Evolutionary conservation across 1,284 basidiomycete species (phyloP), one percentile per base, ranked within the genome.

Genomic region (Tranzscheliella williamsii): DNA sequence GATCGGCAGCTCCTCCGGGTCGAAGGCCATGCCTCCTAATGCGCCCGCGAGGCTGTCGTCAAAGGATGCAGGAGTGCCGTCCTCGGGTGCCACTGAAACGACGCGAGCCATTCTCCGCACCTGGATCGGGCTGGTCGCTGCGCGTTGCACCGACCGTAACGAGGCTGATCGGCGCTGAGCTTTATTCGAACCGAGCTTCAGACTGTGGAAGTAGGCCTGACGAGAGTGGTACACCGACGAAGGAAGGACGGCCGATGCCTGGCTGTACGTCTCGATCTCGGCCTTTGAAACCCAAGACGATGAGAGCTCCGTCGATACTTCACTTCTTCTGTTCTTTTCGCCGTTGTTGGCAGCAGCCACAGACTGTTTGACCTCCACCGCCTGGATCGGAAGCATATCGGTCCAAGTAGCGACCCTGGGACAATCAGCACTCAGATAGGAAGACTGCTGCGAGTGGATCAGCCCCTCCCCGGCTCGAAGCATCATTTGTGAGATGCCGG

Each of bases 191-290:
- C 16, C 17, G 27, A 29, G 2, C 33, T 17, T 3, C 26, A 18
- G 24, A 15, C 37, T 37, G 39, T 54, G 47, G 39, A 65, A 65
- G 48, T 46, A 54, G 22, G 41, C 53, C 35, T 65, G 62, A 11
- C 55, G 55, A 17, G 62, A 65, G 8, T 58, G 36, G 24, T 51
- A 60, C 37, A 65, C 50, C 16, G 62, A 55, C 3, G 43, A 31
- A 0, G 62, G 62, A 15, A 65, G 51, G 26, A 65, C 53, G 16
- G 51, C 33, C 4, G 51, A 44, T 2, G 62, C 44, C 23, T 58
- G 62, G 37, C 62, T 65, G 45, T 60, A 60, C 0, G 62, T 65
- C 30, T 65, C 62, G 29, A 65, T 54, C 35, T 65, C 62, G 23
- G 55, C 51, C 22, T 60, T 51, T 24, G 62, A 51, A 4, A 65